These are phyloP conservation scores for Diaporthe vexans DNA, from an alignment of 2,329 filamentous ascomycete genomes.

Conservation along the genomic window DNA sequence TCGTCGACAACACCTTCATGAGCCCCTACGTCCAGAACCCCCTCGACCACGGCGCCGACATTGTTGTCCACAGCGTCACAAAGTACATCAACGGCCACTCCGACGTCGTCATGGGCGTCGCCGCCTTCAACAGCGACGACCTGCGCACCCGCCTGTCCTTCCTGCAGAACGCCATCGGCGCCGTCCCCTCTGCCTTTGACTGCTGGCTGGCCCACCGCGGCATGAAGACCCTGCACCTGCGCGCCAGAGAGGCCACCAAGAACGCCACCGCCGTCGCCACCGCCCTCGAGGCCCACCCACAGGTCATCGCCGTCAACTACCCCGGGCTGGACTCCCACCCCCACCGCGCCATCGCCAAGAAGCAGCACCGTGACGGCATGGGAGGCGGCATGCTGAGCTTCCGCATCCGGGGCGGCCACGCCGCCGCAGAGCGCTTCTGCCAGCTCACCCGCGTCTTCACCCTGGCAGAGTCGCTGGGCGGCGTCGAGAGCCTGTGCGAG, in stretches of 20 bases:
- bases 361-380: constrained; percentile 94
- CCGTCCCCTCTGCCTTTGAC: constrained; percentile 94
- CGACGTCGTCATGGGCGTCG: constrained; percentile 97
- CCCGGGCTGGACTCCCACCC: constrained; percentile 90
- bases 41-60: constrained; percentile 93
- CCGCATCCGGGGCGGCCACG: constrained; percentile 88
- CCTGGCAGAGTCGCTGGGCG: constrained; percentile 88
- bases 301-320: constrained; percentile 95
- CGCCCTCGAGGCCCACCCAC: constrained; percentile 82
- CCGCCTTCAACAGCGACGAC: constrained; percentile 90
- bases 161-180: constrained; percentile 97
- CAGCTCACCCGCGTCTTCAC: constrained; percentile 91
- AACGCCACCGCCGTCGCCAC: constrained; percentile 86
- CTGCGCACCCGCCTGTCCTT: constrained; percentile 85
- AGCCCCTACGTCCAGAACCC: constrained; percentile 98
- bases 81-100: constrained; percentile 99
- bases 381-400: constrained; percentile 98
- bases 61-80: constrained; percentile 96
- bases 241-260: constrained; percentile 84
- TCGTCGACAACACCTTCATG: constrained; percentile 99
- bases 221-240: constrained; percentile 95
- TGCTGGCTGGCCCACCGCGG: constrained; percentile 98
- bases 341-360: constrained; percentile 85
- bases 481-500: constrained; percentile 92
- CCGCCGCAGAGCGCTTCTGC: constrained; percentile 93